These are phyloP conservation scores for Hyaloscypha bicolor DNA, from an alignment of 495 filamentous ascomycete species.

Conservation along the genomic window DNA sequence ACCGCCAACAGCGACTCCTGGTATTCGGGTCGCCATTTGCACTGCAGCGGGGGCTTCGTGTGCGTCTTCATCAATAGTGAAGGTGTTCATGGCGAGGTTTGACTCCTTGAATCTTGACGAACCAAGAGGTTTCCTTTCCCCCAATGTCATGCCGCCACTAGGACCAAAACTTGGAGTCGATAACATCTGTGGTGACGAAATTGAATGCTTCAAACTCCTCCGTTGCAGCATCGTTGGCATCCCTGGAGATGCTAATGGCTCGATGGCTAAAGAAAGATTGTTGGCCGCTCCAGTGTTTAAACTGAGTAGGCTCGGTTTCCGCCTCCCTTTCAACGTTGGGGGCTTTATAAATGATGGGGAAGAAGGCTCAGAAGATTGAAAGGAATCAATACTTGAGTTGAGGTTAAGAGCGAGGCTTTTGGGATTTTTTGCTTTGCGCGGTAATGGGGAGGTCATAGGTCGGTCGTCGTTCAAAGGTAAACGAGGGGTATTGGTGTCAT, in stretches of 20 bases:
- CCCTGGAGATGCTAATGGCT: conserved; percentile 28
- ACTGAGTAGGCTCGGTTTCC: conserved; percentile 79
- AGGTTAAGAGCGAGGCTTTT: conserved; percentile 93
- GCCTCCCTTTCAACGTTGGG: conserved; percentile 59
- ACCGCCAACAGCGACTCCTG: conserved; percentile 42
- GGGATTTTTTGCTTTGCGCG: conserved; percentile 81
- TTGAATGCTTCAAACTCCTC: conserved; percentile 56
- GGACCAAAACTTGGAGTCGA: conserved; percentile 55
- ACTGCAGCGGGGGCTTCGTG: conserved; percentile 70
- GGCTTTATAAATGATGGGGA: conserved; percentile 83
- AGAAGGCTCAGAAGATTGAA: conserved; percentile 67
- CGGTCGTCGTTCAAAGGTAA: conserved; percentile 39
- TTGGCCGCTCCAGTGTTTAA: conserved; percentile 57
- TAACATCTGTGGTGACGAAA: conserved; percentile 57
- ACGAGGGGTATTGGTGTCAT: conserved; percentile 21
- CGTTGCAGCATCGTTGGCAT: conserved; percentile 55
- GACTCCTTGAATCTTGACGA: conserved; percentile 42
- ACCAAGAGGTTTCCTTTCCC: conserved; percentile 50
- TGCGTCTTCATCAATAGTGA: conserved; percentile 67
- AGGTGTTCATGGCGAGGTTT: conserved; percentile 33
- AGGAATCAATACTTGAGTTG: conserved; percentile 37
- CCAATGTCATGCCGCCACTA: conserved; percentile 54
- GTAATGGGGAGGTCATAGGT: conserved; percentile 68
- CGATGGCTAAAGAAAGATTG: conserved; percentile 21
- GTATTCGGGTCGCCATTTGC: conserved; percentile 53